Evolutionary conservation across 106 monocot genomes (phyloP), one percentile per base, ranked within the genome.

Genomic region (Acorus calamus): DNA sequence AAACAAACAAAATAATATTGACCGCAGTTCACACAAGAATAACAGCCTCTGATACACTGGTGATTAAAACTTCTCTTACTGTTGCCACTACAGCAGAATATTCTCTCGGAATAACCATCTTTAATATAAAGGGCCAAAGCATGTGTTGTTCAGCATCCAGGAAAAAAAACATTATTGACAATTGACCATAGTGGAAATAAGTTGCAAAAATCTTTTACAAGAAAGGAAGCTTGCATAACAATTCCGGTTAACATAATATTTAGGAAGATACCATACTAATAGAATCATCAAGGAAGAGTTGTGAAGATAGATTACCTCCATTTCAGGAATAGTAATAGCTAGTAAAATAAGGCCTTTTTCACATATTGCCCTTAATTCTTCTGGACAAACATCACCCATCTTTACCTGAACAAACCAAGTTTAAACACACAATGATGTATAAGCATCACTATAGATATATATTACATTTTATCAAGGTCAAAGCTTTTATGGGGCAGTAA

Each of bases 91-190:
- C 96, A 76, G 80, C 81, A 53, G 91, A 87, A 69, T 96, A 96
- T 69, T 85, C 67, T 74, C 75, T 87, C 42, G 90, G 96, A 67
- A 91, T 76, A 56, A 96, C 85, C 86, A 91, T 69, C 76, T 85
- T 96, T 71, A 96, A 85, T 61, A 96, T 66, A 66, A 87, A 96
- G 61, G 96, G 96, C 96, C 91, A 91, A 44, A 96, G 80, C 50
- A 96, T 72, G 74, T 87, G 87, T 90, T 96, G 87, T 42, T 66
- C 66, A 46, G 78, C 7, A 70, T 67, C 2, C 5, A 57, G 43
- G 43, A 67, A 42, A 53, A n/a, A n/a, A 42, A 67, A 46, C 11
- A 44, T 11, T 10, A 28, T 28, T 28, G 44, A 4, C n/a, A 28
- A 9, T 58, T 57, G 46, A 7, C 55, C 13, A 13, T 3, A 56